Conservation (phyloP, 768 basidiomycete species). For the Phlegmacium glaucopus region DNA sequence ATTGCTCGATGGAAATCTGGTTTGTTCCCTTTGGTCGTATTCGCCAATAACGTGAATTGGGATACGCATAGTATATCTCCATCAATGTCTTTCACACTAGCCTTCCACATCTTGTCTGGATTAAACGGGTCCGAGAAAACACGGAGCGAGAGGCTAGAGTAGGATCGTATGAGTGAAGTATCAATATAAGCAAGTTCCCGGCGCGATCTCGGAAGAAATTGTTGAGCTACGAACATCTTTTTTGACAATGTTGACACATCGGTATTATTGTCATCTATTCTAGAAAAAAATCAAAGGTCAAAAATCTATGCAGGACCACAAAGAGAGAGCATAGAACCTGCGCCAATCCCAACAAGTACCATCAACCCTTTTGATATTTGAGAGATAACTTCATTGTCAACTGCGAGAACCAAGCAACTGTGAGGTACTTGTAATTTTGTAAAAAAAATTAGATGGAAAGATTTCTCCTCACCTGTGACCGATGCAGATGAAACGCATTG, state of each 20-base stretch:
- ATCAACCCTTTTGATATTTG: constrained; percentile 82
- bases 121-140: constrained; percentile 62
- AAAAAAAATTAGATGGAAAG: neutral
- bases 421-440: neutral
- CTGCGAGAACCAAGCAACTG: constrained; percentile 41
- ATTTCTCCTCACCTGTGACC: constrained; percentile 58
- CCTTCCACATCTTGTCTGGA: constrained; percentile 77
- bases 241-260: constrained; percentile 74
- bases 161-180: constrained; percentile 7
- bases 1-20: constrained; percentile 93
- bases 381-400: constrained; percentile 77
- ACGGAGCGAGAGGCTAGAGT: constrained; percentile 60
- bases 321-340: constrained; percentile 44
- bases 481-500: constrained; percentile 84
- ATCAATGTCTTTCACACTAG: constrained; percentile 79
- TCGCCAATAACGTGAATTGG: constrained; percentile 89
- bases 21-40: constrained; percentile 84
- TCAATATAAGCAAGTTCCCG: neutral
- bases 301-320: neutral
- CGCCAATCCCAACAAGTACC: constrained; percentile 87
- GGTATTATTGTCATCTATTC: constrained; percentile 72
- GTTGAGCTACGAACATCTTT: constrained; percentile 64
- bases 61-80: constrained; percentile 94
- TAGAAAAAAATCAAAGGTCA: constrained; percentile 15
- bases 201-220: constrained; percentile 9